Evolutionary conservation across 352 stramenopile genomes (phyloP), one percentile per base, ranked within the genome.

Genomic region (Pythium rhizo-oryzae): DNA sequence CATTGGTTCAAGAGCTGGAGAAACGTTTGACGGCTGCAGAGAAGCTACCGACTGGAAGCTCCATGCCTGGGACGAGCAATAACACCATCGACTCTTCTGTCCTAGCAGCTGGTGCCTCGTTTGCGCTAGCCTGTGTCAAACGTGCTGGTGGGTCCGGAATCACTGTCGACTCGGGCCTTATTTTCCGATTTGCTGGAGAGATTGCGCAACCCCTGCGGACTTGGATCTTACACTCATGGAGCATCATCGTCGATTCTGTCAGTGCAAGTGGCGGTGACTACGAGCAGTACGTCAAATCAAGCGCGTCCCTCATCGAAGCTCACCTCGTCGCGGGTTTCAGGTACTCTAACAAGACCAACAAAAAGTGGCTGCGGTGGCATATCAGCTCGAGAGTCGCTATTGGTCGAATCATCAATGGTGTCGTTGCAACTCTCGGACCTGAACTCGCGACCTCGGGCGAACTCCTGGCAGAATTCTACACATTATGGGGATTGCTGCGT

Each of bases 151-250:
- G 88, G 0, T 94, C 85, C 8, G 77, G 83, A 4, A 82, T 93
- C 21, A 78, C 78, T 4, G 80, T 96, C 9, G 87, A 96, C 59
- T 90, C 85, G 4, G 76, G 75, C 7, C 69, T 96, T 18, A 88
- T 96, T 62, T 91, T 92, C 46, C 74, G 80, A 0, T 85, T 93
- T 71, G 81, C 81, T 1, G 71, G 77, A 3, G 86, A 94, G 35
- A 82, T 83, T 30, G 78, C 75, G 12, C 87, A 96, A 56, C 88
- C 88, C 23, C 41, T 95, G 23, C 85, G 88, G 13, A 91, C 85
- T 18, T 96, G 86, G 88, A 89, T 92, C 50, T 64, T 96, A 47
- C 82, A 94, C 69, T 81, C 86, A 19, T 96, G 88, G 88, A 87
- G 85, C 59, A 86, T 94, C 47, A 81, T 96, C 35, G 75, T 96